Base-by-base conservation (phyloP, 176 grass and related monocot species). In the Carex littledalei region DNA sequence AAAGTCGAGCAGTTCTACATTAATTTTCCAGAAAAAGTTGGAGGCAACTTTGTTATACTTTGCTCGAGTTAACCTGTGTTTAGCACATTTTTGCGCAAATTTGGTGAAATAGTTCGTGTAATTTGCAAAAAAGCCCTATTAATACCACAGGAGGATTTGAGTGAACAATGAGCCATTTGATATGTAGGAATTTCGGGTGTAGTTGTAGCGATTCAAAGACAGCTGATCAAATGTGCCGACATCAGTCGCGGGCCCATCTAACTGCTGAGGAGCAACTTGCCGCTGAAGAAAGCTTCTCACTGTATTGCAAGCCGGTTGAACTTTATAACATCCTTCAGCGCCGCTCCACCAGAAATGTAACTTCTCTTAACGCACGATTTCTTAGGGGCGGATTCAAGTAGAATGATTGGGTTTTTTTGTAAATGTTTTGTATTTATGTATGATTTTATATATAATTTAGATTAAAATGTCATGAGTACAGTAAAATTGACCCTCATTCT, bases 211-310 rank as follows among this genome's bases (percentile, higher is more conserved):
- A 88, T 86, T 74, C 87, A 79, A 86, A 89, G 79, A 85, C 89
- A 63, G 78, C 83, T 31, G 85, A 91, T 66, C 92, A 94, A 32
- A 89, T 86, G 85, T 93, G 88, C 79, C 88, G 62, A 75, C 88
- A 93, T 72, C 92, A 87, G 65, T 79, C 86, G 18, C 76, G 91
- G 66, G 63, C 82, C 89, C 63, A 58, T 56, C 68, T 99, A 61
- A 88, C 93, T 24, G 81, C 88, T 35, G 91, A 94, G 15, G 96
- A 99, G 78, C 81, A 90, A 83, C 87, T 89, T 84, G 90, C 90
- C 31, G 96, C 89, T 74, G 90, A 91, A 90, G 83, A 93, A 80
- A 90, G 64, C 81, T 88, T 93, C 65, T 80, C 68, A 16, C 60
- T 90, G 60, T 98, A 91, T 62, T 90, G 89, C 69, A 87, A 91